These are phyloP conservation scores for Ceriops zippeliana DNA, from an alignment of 345 rosid genomes.

Conservation along the genomic window DNA sequence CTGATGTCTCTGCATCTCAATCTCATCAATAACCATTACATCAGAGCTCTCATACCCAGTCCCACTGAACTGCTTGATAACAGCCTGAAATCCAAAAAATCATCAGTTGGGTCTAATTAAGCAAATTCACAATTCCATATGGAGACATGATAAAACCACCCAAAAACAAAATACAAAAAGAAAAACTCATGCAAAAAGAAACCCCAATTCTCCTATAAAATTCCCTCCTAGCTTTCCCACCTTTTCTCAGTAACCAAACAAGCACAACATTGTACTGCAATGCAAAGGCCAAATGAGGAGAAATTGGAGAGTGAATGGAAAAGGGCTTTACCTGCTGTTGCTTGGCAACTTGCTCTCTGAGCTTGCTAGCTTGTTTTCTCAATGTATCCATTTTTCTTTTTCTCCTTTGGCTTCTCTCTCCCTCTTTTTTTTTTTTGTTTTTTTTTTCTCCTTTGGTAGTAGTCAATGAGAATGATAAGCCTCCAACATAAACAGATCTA, in stretches of 20 bases:
- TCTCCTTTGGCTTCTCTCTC: too few relatives aligned
- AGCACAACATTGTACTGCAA: neutral
- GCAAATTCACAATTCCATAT: neutral
- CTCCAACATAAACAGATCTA: neutral
- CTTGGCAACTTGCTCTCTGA: constrained; percentile 93
- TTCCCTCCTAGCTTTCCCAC: neutral
- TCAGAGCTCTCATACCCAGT: constrained; percentile 89
- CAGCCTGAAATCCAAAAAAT: constrained; percentile 58
- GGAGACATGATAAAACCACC: neutral
- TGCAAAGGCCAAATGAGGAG: neutral
- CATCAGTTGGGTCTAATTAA: neutral
- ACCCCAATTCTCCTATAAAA: neutral
- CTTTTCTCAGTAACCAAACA: constrained; percentile 8
- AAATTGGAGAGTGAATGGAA: constrained; percentile 5
- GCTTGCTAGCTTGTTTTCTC: constrained; percentile 89
- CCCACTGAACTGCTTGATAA: constrained; percentile 84
- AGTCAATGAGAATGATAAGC: neutral
- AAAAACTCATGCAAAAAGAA: neutral
- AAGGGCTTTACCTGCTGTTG: constrained; percentile 57
- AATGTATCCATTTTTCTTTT: constrained; percentile 60
- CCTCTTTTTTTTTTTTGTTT: neutral
- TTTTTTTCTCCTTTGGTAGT: neutral
- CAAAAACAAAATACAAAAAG: too few relatives aligned
- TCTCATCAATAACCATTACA: constrained; percentile 83
- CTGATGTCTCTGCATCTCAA: constrained; percentile 92